These are phyloP conservation scores for Coleophoma eucalyptorum DNA, from an alignment of 2,329 filamentous ascomycete species.

Conservation along the genomic window DNA sequence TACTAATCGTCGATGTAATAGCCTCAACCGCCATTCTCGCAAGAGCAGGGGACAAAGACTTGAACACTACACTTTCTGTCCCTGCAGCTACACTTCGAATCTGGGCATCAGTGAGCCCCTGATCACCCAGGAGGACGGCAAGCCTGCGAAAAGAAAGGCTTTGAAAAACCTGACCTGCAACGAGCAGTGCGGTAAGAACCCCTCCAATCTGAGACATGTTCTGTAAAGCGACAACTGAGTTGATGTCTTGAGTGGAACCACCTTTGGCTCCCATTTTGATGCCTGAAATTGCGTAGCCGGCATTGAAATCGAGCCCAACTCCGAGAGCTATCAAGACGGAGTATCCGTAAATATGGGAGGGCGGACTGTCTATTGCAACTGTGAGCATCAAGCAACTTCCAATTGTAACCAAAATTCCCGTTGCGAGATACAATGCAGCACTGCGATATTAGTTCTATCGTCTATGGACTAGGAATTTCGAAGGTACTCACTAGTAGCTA, in stretches of 20 bases:
- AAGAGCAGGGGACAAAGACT: slow-evolving; percentile 3
- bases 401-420: slow-evolving; percentile 4
- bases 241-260: slow-evolving; percentile 16
- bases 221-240: slow-evolving; percentile 29
- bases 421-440: slow-evolving; percentile 2
- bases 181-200: slow-evolving; percentile 27
- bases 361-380: slow-evolving; percentile 17
- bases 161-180: slow-evolving; percentile 31
- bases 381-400: slow-evolving; percentile 25
- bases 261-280: slow-evolving; percentile 20
- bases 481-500: slow-evolving; percentile 20
- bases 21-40: slow-evolving; percentile 18
- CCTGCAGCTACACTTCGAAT: slow-evolving; percentile 20
- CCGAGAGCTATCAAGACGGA: slow-evolving; percentile 34
- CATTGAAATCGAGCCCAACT: slow-evolving; percentile 24
- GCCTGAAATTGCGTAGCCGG: slow-evolving; percentile 10
- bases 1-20: slow-evolving; percentile 22
- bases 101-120: slow-evolving; percentile 11
- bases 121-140: slow-evolving; percentile 10
- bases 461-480: background rate
- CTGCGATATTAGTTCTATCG: background rate
- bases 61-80: slow-evolving; percentile 7
- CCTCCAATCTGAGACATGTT: slow-evolving; percentile 28
- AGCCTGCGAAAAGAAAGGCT: slow-evolving; percentile 25
- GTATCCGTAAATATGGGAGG: slow-evolving; percentile 27